phyloP scores from a whole-genome alignment of 805 yeast genomes.

The Lipomyces sp. region DNA sequence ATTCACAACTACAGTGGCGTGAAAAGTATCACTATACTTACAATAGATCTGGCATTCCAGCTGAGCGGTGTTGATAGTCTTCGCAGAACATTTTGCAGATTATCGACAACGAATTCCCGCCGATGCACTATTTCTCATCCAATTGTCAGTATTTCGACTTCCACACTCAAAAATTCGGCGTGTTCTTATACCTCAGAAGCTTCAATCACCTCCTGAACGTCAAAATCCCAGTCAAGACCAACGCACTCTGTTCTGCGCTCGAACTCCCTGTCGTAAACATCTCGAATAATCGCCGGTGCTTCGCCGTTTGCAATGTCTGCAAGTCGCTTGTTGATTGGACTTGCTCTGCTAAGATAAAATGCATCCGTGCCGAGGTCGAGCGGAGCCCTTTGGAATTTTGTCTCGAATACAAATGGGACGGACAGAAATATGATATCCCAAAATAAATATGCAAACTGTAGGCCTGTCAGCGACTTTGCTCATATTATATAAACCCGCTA shows the following conservation, averaged over 20 bases:
- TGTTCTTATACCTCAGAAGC: constrained; percentile 26
- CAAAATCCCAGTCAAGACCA: constrained; percentile 37
- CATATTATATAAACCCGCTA: constrained; percentile 1
- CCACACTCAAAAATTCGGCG: no score
- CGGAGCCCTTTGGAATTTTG: constrained; percentile 38
- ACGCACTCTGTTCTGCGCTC: constrained; percentile 31
- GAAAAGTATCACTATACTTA: constrained; percentile 1
- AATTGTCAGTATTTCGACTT: not conserved
- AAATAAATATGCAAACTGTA: constrained; percentile 38
- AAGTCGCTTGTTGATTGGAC: constrained; percentile 32
- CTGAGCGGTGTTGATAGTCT: constrained; percentile 31
- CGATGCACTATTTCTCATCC: constrained; percentile 22
- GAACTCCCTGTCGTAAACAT: constrained; percentile 23
- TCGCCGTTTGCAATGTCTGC: constrained; percentile 18
- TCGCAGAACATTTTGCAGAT: constrained; percentile 30
- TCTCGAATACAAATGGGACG: constrained; percentile 33
- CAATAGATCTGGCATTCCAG: constrained; percentile 41
- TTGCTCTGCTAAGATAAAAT: constrained; percentile 29
- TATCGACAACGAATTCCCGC: constrained; percentile 22
- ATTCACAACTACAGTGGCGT: not conserved
- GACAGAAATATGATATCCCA: constrained; percentile 29
- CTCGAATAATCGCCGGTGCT: constrained; percentile 1
- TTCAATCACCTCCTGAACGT: constrained; percentile 26
- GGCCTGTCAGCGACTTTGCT: not conserved
- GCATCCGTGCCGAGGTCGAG: constrained; percentile 32